phyloP scores from a whole-genome alignment of 768 basidiomycete genomes.

The Mycena venus region DNA sequence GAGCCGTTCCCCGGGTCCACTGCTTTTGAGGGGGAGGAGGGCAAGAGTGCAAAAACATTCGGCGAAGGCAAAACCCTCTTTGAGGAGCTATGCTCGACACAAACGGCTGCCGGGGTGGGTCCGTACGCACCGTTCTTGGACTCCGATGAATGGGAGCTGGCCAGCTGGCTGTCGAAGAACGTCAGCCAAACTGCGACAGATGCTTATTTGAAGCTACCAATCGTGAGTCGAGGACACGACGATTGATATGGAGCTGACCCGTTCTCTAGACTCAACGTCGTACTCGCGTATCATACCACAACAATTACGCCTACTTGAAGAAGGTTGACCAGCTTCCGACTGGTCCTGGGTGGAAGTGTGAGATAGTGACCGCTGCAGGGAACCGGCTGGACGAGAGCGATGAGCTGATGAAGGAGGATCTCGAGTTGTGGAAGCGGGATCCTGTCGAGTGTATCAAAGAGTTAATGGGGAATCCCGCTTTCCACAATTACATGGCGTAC shows the following conservation, averaged over 20 bases:
- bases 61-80: constrained; percentile 27
- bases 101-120: neutral
- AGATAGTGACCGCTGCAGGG: constrained; percentile 25
- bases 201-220: constrained; percentile 15
- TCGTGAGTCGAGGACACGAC: neutral
- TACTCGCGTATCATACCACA: constrained; percentile 30
- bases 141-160: constrained; percentile 24
- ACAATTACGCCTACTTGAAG: constrained; percentile 33
- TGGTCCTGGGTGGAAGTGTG: constrained; percentile 35
- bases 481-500: constrained; percentile 39
- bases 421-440: constrained; percentile 18
- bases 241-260: neutral
- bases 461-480: constrained; percentile 39
- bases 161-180: constrained; percentile 26
- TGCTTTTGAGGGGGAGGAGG: neutral
- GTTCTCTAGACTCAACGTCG: constrained; percentile 25
- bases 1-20: constrained; percentile 2
- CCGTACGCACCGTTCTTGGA: constrained; percentile 17
- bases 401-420: constrained; percentile 1
- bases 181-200: constrained; percentile 22
- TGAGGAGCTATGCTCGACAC: constrained; percentile 15
- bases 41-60: neutral
- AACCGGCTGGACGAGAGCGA: constrained; percentile 19
- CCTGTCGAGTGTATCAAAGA: constrained; percentile 36
- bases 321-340: constrained; percentile 35